Conservation (phyloP, 2,329 filamentous ascomycete species). For the Fusarium nodosum region DNA sequence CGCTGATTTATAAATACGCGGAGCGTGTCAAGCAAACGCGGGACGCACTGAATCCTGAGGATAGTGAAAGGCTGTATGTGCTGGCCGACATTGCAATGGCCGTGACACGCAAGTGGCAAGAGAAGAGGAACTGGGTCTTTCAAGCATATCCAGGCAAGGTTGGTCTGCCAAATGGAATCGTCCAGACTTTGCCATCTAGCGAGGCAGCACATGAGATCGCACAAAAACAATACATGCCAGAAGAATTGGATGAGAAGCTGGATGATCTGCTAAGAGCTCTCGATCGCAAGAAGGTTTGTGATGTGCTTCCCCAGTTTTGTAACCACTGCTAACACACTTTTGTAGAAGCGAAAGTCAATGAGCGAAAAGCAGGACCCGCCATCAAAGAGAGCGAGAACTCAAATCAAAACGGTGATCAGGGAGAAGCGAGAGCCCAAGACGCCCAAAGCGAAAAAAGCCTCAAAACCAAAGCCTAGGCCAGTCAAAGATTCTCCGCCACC, state of each 20-base stretch:
- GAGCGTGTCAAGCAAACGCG: slow-evolving; percentile 92
- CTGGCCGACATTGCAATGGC: slow-evolving; percentile 89
- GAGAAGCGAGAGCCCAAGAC: slow-evolving; percentile 56
- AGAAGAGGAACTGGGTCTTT: slow-evolving; percentile 86
- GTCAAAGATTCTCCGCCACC: slow-evolving; percentile 53
- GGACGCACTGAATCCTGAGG: slow-evolving; percentile 78
- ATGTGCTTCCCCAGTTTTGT: neutral
- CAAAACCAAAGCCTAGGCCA: slow-evolving; percentile 50
- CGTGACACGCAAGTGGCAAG: slow-evolving; percentile 86
- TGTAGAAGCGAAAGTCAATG: slow-evolving; percentile 69
- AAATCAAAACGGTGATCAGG: slow-evolving; percentile 55
- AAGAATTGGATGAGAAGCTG: slow-evolving; percentile 80
- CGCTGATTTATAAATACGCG: slow-evolving; percentile 90
- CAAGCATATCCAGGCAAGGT: slow-evolving; percentile 86
- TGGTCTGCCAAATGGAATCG: slow-evolving; percentile 83
- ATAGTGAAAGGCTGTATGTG: slow-evolving; percentile 83
- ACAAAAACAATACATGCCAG: slow-evolving; percentile 85
- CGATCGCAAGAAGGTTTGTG: slow-evolving; percentile 78
- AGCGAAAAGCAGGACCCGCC: slow-evolving; percentile 64
- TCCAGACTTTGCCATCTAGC: slow-evolving; percentile 80
- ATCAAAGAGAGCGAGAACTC: slow-evolving; percentile 56
- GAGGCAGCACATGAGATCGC: slow-evolving; percentile 86
- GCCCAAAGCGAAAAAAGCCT: slow-evolving; percentile 54
- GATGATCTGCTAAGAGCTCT: slow-evolving; percentile 75
- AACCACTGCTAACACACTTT: slow-evolving; percentile 44